Evolutionary conservation across 176 grass and related monocot species (phyloP).

Genomic region (Oryza nivara): DNA sequence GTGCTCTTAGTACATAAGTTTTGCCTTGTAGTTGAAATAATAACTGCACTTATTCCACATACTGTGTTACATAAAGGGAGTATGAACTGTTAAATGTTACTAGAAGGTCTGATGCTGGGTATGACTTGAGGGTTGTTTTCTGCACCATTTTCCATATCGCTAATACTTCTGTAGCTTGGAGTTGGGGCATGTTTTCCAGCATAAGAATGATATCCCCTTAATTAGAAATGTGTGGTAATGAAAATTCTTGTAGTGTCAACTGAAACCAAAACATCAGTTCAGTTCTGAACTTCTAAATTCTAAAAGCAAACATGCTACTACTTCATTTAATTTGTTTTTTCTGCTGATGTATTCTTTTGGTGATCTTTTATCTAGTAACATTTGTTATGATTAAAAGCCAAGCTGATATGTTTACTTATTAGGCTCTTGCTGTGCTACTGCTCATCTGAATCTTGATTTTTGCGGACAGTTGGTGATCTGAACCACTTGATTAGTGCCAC

Average conservation of each 20-base stretch:
- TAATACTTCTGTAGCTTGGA: too few species aligned
- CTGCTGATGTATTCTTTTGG: not conserved
- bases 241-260: not conserved
- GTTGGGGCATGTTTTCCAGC: not conserved
- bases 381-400: not conserved
- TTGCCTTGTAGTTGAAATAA: too few species aligned
- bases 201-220: not conserved
- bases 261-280: not conserved
- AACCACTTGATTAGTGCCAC: constrained; percentile 81
- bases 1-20: too few species aligned
- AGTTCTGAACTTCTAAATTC: not conserved
- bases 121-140: not conserved
- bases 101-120: not conserved
- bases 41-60: too few species aligned
- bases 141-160: not conserved
- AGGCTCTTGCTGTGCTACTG: not conserved
- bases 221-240: not conserved
- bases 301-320: not conserved
- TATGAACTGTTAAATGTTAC: not conserved
- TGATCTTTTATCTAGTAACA: not conserved
- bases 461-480: constrained; percentile 68
- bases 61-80: too few species aligned
- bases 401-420: not conserved
- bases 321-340: not conserved
- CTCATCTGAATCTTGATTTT: not conserved